phyloP scores from a whole-genome alignment of 306 rosid species.

The Casuarina cunninghamiana region DNA sequence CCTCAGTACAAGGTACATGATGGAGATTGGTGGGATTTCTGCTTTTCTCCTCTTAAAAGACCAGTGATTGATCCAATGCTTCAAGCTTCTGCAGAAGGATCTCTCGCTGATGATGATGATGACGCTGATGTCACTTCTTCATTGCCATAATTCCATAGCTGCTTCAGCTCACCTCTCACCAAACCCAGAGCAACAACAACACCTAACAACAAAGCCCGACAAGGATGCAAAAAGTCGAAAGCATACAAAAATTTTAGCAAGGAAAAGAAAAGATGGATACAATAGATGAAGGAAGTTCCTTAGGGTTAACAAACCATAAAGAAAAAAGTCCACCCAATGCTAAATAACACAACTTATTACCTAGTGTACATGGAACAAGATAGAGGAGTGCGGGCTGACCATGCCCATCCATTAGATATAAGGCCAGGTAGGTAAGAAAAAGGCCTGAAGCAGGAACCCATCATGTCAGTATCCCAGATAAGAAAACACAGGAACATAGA shows the following conservation, averaged over 20 bases:
- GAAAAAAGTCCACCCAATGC: neutral
- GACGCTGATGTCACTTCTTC: neutral
- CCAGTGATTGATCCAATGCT: constrained; percentile 13
- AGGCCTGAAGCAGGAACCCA: constrained; percentile 55
- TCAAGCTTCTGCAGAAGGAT: constrained; percentile 11
- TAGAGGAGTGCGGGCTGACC: constrained; percentile 99
- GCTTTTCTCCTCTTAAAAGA: constrained; percentile 6
- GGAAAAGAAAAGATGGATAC: neutral
- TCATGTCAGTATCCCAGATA: constrained; percentile 17
- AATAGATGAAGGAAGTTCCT: neutral
- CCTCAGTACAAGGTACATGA: constrained; percentile 3
- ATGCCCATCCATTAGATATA: constrained; percentile 83
- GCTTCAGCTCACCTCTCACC: constrained; percentile 8
- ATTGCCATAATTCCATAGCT: neutral
- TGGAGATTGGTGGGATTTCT: constrained; percentile 1
- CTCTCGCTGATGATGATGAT: neutral
- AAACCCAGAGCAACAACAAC: neutral
- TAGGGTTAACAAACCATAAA: neutral
- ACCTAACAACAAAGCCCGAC: constrained; percentile 47
- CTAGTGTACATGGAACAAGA: constrained; percentile 96
- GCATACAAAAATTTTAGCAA: neutral
- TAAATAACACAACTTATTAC: constrained; percentile 40
- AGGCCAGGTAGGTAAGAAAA: constrained; percentile 62
- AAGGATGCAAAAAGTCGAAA: constrained; percentile 9
- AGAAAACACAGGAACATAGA: constrained; percentile 18